These are phyloP conservation scores for Cicer chorassanicum DNA, from an alignment of 306 rosid species.

Conservation along the genomic window DNA sequence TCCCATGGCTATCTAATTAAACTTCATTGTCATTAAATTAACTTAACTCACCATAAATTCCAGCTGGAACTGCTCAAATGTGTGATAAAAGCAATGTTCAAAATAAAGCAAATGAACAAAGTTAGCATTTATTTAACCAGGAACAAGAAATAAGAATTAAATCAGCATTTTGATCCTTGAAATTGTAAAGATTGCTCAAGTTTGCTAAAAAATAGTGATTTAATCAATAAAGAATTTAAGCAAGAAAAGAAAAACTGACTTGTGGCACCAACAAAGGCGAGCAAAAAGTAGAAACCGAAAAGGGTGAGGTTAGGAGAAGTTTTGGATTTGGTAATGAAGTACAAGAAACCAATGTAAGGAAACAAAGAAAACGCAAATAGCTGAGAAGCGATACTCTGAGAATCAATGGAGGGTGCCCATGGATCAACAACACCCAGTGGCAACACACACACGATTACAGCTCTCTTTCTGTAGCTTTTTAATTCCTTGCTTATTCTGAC, in stretches of 20 bases:
- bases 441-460: constrained; percentile 53
- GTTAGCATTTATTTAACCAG: not conserved
- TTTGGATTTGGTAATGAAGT: constrained; percentile 88
- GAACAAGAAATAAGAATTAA: not conserved
- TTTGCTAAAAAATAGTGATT: no score
- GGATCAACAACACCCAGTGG: constrained; percentile 80
- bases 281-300: constrained; percentile 91
- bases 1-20: not conserved
- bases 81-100: constrained; percentile 31
- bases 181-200: no score
- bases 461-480: constrained; percentile 38
- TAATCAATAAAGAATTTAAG: not conserved
- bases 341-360: constrained; percentile 87
- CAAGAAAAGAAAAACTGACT: constrained; percentile 56
- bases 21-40: constrained; percentile 11
- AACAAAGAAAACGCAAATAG: constrained; percentile 81
- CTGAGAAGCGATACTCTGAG: constrained; percentile 88
- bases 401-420: constrained; percentile 86
- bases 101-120: constrained; percentile 35
- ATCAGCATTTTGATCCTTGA: no score
- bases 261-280: constrained; percentile 89
- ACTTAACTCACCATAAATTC: constrained; percentile 76
- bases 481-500: constrained; percentile 27
- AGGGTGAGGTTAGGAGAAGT: constrained; percentile 90
- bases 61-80: constrained; percentile 81